Percentiles rank a stretch among this genome's conserved stretches.
Evolutionary conservation across 441 rosid species (phyloP).

Genomic region (Syzygium syzygioides): DNA sequence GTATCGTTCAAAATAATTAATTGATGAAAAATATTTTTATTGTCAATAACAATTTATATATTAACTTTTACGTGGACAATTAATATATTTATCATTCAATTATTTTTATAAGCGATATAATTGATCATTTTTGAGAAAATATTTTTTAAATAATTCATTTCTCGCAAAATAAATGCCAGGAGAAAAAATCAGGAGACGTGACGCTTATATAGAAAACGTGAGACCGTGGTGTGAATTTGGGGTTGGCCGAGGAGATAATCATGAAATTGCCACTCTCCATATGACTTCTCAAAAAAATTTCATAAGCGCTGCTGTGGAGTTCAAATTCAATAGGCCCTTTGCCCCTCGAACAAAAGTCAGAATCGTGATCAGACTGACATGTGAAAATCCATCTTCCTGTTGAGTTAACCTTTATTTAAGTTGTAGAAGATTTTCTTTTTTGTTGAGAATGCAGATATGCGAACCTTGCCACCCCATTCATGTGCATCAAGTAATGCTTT

Average conservation of each 20-base stretch:
- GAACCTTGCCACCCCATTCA: not conserved
- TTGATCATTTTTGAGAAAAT: not conserved
- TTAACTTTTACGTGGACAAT: not conserved
- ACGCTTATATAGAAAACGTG: no score
- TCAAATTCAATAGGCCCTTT: no score
- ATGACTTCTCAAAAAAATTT: no score
- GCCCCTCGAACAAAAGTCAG: no score
- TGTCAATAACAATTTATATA: fast-evolving
- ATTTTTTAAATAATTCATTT: not conserved
- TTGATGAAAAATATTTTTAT: not conserved
- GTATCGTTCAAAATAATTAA: not conserved
- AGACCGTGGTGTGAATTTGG: no score
- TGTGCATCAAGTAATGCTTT: not conserved
- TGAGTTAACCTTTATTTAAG: not conserved
- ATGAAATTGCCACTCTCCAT: no score
- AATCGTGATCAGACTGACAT: no score
- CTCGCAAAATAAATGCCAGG: fast-evolving
- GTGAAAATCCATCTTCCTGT: not conserved
- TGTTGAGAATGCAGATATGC: not conserved
- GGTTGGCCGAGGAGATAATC: no score
- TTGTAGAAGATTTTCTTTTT: not conserved
- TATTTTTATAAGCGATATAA: not conserved
- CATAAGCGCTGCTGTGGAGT: no score
- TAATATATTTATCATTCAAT: not conserved
- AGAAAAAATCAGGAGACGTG: not conserved